These are phyloP conservation scores for Dendrobium huoshanense DNA, from an alignment of 106 monocot species.

Conservation along the genomic window DNA sequence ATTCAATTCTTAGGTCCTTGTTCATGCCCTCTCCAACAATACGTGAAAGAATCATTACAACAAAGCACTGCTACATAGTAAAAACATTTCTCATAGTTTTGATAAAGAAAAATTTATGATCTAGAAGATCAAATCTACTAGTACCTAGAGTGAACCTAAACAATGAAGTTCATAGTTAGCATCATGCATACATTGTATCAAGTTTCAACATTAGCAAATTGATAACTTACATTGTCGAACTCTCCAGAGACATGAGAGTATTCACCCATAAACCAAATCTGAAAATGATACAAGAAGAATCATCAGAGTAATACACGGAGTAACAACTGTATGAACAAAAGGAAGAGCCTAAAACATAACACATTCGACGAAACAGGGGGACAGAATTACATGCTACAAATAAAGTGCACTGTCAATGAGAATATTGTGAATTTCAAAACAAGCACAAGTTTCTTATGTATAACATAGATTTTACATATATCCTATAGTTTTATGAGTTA, in stretches of 20 bases:
- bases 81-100: neutral
- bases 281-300: slow-evolving; percentile 2
- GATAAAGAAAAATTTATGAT: neutral
- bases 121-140: neutral
- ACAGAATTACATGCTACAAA: neutral
- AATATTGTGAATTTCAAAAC: neutral
- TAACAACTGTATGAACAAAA: neutral
- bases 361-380: neutral
- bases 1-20: neutral
- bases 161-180: neutral
- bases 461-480: neutral
- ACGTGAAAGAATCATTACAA: neutral
- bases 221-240: slow-evolving; percentile 75
- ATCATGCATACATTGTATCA: neutral
- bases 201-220: neutral
- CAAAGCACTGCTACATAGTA: neutral
- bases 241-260: slow-evolving; percentile 78
- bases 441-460: slow-evolving; percentile 3
- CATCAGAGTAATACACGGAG: neutral
- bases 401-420: neutral
- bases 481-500: neutral
- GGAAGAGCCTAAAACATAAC: neutral
- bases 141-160: neutral
- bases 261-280: slow-evolving; percentile 99
- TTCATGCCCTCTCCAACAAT: neutral